phyloP scores from a whole-genome alignment of 768 basidiomycete species.

The Tephrocybe rancida region DNA sequence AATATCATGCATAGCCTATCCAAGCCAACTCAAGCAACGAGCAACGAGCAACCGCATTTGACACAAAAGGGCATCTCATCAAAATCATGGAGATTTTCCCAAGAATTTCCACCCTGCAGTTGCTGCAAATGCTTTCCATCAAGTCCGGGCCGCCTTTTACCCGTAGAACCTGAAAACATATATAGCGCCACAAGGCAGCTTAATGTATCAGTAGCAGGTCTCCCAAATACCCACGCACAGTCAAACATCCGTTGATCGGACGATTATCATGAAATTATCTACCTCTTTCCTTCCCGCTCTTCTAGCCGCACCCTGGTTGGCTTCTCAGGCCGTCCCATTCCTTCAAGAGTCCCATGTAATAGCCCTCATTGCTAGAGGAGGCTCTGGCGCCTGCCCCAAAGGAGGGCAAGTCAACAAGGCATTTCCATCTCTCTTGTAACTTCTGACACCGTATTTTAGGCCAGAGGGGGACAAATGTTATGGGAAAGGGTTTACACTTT shows the following conservation, averaged over 20 bases:
- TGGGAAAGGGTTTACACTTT: constrained; percentile 7
- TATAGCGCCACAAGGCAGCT: neutral
- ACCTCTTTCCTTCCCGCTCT: neutral
- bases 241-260: constrained; percentile 5
- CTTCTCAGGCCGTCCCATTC: neutral
- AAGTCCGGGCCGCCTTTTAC: neutral
- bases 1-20: too few species aligned
- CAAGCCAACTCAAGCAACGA: too few species aligned
- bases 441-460: neutral
- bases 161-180: neutral
- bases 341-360: neutral
- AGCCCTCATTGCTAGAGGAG: constrained; percentile 3
- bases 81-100: neutral
- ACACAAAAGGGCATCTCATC: too few species aligned
- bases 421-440: neutral
- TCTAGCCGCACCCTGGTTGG: neutral
- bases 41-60: too few species aligned
- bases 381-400: constrained; percentile 4
- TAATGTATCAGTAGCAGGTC: neutral
- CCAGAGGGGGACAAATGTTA: constrained; percentile 9
- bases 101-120: neutral
- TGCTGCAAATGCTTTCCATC: neutral
- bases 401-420: neutral
- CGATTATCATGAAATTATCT: neutral
- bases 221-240: neutral